Evolutionary conservation across 169 alveolate genomes (phyloP).

Genomic region (Ichthyophthirius multifiliis): DNA sequence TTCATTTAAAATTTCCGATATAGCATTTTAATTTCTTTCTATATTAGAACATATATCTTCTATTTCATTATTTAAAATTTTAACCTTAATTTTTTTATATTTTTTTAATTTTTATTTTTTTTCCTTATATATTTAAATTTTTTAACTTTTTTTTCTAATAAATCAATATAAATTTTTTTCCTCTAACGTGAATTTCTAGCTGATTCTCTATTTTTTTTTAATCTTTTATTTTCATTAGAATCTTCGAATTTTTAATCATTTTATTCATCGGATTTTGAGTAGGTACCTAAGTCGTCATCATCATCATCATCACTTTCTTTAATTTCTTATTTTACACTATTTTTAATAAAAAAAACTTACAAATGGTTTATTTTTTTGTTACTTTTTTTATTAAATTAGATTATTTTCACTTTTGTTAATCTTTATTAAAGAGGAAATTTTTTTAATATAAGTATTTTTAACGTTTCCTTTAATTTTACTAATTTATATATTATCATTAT

Average conservation of each 20-base stretch:
- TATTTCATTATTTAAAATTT: not conserved
- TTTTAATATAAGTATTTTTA: slow-evolving; percentile 42
- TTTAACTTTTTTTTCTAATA: slow-evolving; percentile 27
- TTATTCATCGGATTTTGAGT: no score
- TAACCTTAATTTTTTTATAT: not conserved
- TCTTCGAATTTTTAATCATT: not conserved
- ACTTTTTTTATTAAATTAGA: not conserved
- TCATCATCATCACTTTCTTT: slow-evolving; percentile 6
- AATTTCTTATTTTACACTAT: not conserved
- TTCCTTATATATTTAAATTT: not conserved
- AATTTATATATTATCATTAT: not conserved
- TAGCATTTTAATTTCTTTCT: not conserved
- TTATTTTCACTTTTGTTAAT: not conserved
- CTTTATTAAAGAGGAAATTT: slow-evolving; percentile 32
- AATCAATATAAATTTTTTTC: slow-evolving; percentile 38
- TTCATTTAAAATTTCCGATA: not conserved
- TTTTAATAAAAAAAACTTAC: not conserved
- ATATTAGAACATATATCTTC: not conserved
- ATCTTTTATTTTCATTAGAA: not conserved
- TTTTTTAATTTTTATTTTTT: not conserved
- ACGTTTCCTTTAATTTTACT: slow-evolving; percentile 22
- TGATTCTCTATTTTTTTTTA: slow-evolving; percentile 22
- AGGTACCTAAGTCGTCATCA: not conserved
- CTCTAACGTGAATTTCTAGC: slow-evolving; percentile 35
- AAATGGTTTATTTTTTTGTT: not conserved